These are phyloP conservation scores for Fomitopsis pinicola DNA, from an alignment of 1,284 basidiomycete genomes.

Conservation along the genomic window DNA sequence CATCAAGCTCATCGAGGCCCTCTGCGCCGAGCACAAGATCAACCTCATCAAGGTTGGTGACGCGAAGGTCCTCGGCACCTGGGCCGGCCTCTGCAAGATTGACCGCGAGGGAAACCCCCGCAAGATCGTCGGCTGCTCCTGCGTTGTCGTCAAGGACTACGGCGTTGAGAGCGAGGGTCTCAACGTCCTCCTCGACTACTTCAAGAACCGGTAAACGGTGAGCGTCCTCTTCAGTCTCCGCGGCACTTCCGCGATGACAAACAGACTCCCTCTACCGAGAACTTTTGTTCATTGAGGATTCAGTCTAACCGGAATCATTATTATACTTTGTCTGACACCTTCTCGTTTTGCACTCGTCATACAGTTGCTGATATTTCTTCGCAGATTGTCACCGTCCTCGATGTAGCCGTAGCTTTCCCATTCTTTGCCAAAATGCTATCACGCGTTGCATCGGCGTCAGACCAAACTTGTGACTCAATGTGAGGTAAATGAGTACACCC, in stretches of 20 bases:
- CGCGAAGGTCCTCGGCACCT: constrained; percentile 95
- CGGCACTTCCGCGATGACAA: constrained; percentile 54
- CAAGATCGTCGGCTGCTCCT: constrained; percentile 95
- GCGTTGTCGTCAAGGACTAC: constrained; percentile 98
- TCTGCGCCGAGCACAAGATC: constrained; percentile 99
- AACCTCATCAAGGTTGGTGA: constrained; percentile 99
- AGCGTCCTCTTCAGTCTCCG: constrained; percentile 19
- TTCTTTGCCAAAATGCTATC: background rate
- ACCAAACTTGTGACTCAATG: no score
- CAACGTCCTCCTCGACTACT: constrained; percentile 95
- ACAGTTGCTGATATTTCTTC: constrained; percentile 2
- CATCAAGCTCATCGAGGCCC: constrained; percentile 99
- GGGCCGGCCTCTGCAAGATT: constrained; percentile 99
- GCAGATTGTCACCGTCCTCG: background rate
- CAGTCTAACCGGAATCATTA: constrained; percentile 85
- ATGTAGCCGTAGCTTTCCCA: background rate
- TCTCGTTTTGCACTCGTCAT: constrained; percentile 3
- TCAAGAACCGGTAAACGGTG: constrained; percentile 79
- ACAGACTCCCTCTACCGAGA: constrained; percentile 88
- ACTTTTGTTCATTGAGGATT: constrained; percentile 57
- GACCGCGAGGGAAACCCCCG: constrained; percentile 98
- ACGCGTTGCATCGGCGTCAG: no score
- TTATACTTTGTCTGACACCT: constrained; percentile 55
- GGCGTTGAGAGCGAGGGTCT: constrained; percentile 95
- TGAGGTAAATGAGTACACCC: no score